Evolutionary conservation across 139 green algal genomes (phyloP).

Genomic region (Microglena sp.): DNA sequence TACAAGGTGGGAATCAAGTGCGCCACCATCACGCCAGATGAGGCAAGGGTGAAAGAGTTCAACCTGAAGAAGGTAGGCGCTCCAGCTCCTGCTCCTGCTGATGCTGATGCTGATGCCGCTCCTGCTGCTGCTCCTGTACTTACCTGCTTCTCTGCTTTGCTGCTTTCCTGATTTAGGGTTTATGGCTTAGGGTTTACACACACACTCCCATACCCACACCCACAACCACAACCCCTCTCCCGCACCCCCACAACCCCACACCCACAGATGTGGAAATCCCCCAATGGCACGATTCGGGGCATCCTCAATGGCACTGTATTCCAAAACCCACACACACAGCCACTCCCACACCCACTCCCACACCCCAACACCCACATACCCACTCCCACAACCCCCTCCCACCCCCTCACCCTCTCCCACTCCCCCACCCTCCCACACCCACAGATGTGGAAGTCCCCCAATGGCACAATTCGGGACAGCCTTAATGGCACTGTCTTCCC

Average conservation of each 20-base stretch:
- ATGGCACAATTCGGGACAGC: neutral
- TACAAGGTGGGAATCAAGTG: conserved; percentile 95
- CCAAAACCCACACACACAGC: neutral
- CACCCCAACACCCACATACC: too few species aligned
- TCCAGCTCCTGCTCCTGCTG: too few species aligned
- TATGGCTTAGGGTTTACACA: too few species aligned
- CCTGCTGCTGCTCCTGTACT: too few species aligned
- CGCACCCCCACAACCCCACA: neutral
- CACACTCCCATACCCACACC: too few species aligned
- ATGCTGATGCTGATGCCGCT: neutral
- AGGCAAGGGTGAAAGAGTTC: conserved; percentile 92
- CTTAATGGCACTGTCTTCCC: neutral
- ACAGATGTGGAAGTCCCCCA: conserved; percentile 13
- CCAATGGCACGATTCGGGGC: neutral
- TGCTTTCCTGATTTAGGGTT: neutral
- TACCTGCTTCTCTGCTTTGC: too few species aligned
- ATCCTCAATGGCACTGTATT: neutral
- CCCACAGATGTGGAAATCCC: neutral
- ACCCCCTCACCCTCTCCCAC: too few species aligned
- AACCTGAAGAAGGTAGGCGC: conserved; percentile 71
- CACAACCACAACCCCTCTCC: too few species aligned
- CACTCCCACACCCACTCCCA: too few species aligned
- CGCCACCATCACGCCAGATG: conserved; percentile 95
- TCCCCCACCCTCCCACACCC: too few species aligned
- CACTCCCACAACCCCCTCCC: too few species aligned